These are phyloP conservation scores for Linum trigynum DNA, from an alignment of 345 rosid genomes.

Conservation along the genomic window DNA sequence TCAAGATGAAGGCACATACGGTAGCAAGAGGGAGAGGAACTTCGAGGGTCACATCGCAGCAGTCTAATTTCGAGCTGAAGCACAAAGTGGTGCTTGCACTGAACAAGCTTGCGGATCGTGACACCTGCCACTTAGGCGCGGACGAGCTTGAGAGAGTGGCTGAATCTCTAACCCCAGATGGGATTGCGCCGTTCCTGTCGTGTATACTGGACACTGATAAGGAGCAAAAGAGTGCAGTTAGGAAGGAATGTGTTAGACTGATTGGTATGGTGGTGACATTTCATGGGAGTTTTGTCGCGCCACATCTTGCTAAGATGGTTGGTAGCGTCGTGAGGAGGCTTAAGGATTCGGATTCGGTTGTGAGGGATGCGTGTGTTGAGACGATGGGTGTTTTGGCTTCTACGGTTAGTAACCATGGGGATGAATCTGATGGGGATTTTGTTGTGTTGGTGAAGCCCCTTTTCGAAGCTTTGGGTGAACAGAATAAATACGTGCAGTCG, in stretches of 20 bases:
- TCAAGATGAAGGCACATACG: conserved; percentile 36
- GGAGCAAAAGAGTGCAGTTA: conserved; percentile 53
- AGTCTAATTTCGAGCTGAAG: conserved; percentile 53
- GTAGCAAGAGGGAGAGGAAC: conserved; percentile 38
- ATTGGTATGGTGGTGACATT: conserved; percentile 51
- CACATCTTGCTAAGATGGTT: conserved; percentile 62
- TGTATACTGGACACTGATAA: conserved; percentile 69
- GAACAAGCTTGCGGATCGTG: conserved; percentile 83
- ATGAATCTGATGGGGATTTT: conserved; percentile 38
- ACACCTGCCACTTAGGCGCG: conserved; percentile 67
- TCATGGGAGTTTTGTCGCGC: conserved; percentile 41
- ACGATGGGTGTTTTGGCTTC: conserved; percentile 69
- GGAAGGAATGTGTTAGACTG: conserved; percentile 70
- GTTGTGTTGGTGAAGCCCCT: conserved; percentile 61
- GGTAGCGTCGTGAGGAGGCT: conserved; percentile 72
- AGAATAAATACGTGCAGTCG: conserved; percentile 72
- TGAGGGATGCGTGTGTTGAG: conserved; percentile 79
- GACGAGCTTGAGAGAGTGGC: conserved; percentile 75
- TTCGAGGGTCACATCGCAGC: conserved; percentile 36
- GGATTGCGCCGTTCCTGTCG: conserved; percentile 56
- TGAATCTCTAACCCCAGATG: conserved; percentile 43
- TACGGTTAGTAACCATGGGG: conserved; percentile 33
- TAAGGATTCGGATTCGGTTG: conserved; percentile 74
- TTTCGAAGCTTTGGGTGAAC: conserved; percentile 90
- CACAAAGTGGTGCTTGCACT: conserved; percentile 63